phyloP scores from a whole-genome alignment of 805 yeast species.

The Cyberlindnera euphorbiiphila region DNA sequence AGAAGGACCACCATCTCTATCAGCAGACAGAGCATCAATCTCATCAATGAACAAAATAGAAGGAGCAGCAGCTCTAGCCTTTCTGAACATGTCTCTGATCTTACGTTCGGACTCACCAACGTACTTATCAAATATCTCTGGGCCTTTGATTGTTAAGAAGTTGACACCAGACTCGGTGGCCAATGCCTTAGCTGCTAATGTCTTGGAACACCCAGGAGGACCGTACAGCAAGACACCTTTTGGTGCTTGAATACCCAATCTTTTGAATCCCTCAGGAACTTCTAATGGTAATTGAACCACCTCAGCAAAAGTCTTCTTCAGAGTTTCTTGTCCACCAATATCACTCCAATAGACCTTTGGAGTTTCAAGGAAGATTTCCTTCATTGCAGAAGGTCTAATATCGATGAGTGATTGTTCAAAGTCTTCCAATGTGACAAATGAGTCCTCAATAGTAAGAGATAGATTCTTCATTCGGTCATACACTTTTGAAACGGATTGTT shows the following conservation, averaged over 20 bases:
- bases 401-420: constrained; percentile 69
- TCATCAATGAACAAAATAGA: constrained; percentile 94
- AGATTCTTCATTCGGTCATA: constrained; percentile 45
- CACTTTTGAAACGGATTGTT: constrained; percentile 85
- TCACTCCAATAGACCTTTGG: constrained; percentile 93
- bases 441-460: constrained; percentile 25
- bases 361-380: constrained; percentile 90
- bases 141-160: constrained; percentile 94
- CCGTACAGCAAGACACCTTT: constrained; percentile 92
- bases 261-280: constrained; percentile 70
- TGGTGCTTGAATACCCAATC: constrained; percentile 84
- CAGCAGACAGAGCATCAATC: constrained; percentile 86
- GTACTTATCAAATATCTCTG: constrained; percentile 90
- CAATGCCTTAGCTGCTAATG: constrained; percentile 89
- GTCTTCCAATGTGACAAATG: constrained; percentile 45
- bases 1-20: constrained; percentile 50
- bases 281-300: constrained; percentile 90
- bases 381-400: constrained; percentile 95
- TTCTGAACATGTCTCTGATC: constrained; percentile 86
- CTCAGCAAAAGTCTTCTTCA: constrained; percentile 78
- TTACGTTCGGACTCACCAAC: constrained; percentile 95
- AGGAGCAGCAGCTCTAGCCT: constrained; percentile 94
- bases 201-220: constrained; percentile 98
- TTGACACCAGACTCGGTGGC: constrained; percentile 95
- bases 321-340: constrained; percentile 89